Evolutionary conservation across 257 asterid genomes (phyloP).

Genomic region (Nicotiana noctiflora): DNA sequence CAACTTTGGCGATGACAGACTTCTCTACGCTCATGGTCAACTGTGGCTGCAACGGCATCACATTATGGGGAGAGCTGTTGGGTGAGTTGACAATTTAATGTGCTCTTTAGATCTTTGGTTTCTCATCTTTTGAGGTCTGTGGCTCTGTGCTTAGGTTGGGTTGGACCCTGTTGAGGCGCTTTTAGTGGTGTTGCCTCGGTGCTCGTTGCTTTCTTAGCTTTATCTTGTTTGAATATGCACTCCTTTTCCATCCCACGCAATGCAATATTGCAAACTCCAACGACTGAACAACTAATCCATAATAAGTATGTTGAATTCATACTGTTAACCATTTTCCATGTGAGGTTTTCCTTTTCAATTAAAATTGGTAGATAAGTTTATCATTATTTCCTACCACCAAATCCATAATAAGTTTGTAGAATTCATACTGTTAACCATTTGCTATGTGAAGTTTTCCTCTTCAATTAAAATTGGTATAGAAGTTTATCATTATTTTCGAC

Average conservation of each 20-base stretch:
- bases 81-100: slow-evolving; percentile 50
- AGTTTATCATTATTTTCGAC: background rate
- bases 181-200: background rate
- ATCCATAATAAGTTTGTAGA: background rate
- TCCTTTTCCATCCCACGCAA: background rate
- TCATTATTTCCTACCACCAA: no score
- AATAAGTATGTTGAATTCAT: background rate
- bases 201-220: background rate
- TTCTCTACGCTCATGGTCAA: slow-evolving; percentile 93
- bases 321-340: background rate
- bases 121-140: background rate
- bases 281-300: background rate
- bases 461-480: background rate
- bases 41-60: slow-evolving; percentile 89
- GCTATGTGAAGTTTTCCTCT: background rate
- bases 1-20: slow-evolving; percentile 91
- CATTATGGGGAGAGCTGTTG: slow-evolving; percentile 99
- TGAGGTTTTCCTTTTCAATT: background rate
- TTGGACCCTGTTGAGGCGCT: background rate
- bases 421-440: background rate
- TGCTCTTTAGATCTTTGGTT: background rate
- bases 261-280: background rate
- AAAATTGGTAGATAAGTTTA: background rate
- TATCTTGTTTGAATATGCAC: background rate
- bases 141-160: background rate